Base-by-base conservation (phyloP, 2,329 filamentous ascomycete species). In the Lasiodiplodia sp. region DNA sequence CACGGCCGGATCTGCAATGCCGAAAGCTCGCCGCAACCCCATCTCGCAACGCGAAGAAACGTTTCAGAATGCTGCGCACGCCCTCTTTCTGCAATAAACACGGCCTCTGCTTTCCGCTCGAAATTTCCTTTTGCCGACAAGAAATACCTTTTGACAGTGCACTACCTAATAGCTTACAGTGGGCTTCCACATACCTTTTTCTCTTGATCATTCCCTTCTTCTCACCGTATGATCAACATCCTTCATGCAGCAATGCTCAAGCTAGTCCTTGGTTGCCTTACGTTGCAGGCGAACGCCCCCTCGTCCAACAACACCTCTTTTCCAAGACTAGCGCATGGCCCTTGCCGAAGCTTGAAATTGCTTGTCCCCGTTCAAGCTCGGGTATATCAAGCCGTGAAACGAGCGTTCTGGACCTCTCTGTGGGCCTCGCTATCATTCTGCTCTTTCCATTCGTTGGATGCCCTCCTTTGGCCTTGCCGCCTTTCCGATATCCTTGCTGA, bases 291-390 rank as follows among this genome's bases (percentile, higher is more conserved):
- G 11, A 23, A 28, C 14, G 16, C 14, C 23, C 21, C 53, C 16
- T 23, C 53, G 38, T 57, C n/a, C 34, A 38, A 6, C 28, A 37
- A 7, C 28, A 3, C 31, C 16, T 57, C 53, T 21, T 2, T n/a
- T 57, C 38, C 8, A 38, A n/a, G 18, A 28, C 18, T 38, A 57
- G 37, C 18, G 31, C 53, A 4, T 57, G 53, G 53, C 11, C 53
- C 31, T 12, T 31, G 16, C 53, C 53, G n/a, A 57, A 57, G 53
- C 53, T 57, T 57, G 53, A 11, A 23, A 38, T 57, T 57, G 28
- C 53, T 57, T 57, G 31, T 57, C 16, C 37, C 7, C 21, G 53
- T 12, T 57, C 5, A 57, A 57, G 53, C 53, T 56, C 53, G 53
- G 53, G 53, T 56, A 37, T 18, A 18, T 44, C 5, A n/a, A 6